Percentiles rank a stretch among this genome's conserved stretches.
Conservation (phyloP, 495 filamentous ascomycete species). For the Aspergillus nidulans region DNA sequence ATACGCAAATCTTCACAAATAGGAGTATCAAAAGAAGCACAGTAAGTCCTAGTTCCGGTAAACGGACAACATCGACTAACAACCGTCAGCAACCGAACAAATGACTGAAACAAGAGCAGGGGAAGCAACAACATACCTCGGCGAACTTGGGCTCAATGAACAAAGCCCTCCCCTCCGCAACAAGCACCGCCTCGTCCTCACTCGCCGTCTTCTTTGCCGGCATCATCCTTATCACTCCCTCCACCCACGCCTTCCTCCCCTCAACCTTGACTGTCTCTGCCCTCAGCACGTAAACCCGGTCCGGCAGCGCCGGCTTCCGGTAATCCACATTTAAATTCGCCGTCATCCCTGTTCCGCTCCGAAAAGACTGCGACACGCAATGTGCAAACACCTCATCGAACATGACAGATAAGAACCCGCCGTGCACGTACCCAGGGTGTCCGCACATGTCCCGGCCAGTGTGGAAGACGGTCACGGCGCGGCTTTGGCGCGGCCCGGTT, state of each 20-base stretch:
- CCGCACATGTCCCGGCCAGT: conserved; percentile 34
- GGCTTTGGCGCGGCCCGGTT: conserved; percentile 31
- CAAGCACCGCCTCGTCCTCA: conserved; percentile 51
- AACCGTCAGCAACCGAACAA: not conserved
- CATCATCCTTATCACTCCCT: conserved; percentile 27
- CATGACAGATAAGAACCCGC: conserved; percentile 35
- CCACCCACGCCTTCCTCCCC: conserved; percentile 40
- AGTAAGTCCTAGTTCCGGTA: conserved; percentile 24
- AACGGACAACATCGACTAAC: conserved; percentile 37
- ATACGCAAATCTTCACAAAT: not conserved
- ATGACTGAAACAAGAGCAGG: not conserved
- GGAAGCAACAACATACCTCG: conserved; percentile 45
- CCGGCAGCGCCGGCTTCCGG: conserved; percentile 54
- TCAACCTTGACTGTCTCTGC: conserved; percentile 42
- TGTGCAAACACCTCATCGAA: conserved; percentile 43
- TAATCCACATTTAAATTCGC: conserved; percentile 63
- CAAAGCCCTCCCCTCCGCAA: conserved; percentile 74
- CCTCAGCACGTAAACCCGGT: conserved; percentile 59
- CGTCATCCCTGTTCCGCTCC: conserved; percentile 51
- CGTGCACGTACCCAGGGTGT: conserved; percentile 39
- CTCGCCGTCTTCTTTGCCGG: conserved; percentile 14
- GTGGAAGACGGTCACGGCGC: conserved; percentile 34
- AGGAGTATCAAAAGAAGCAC: conserved; percentile 8
- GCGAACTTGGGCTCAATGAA: conserved; percentile 87
- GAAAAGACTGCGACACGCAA: conserved; percentile 36